Conservation (phyloP, 2,329 filamentous ascomycete species). For the Phoma sp. region DNA sequence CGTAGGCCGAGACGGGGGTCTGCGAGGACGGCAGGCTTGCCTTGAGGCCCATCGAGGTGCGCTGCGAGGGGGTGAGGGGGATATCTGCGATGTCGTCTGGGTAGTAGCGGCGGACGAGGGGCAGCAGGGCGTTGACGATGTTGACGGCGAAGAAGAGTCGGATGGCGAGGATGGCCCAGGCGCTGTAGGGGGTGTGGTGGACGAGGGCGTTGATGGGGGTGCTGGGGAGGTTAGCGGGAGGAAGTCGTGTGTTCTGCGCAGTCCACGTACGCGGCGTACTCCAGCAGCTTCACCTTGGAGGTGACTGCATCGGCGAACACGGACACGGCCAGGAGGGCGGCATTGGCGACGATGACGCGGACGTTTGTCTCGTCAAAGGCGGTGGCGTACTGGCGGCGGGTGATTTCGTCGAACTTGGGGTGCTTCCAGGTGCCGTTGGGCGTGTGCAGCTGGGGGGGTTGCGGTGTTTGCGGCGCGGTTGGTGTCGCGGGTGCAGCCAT, state of each 20-base stretch:
- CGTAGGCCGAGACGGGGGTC: constrained; percentile 65
- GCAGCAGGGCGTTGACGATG: constrained; percentile 72
- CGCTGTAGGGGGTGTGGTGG: constrained; percentile 44
- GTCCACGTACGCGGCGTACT: constrained; percentile 31
- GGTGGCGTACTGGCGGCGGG: constrained; percentile 76
- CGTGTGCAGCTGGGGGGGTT: constrained; percentile 29
- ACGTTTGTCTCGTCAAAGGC: constrained; percentile 82
- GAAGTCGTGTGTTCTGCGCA: neutral
- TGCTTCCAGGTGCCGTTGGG: constrained; percentile 85
- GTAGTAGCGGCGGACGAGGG: constrained; percentile 67
- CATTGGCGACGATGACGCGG: constrained; percentile 72
- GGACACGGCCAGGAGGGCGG: constrained; percentile 59
- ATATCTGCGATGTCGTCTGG: constrained; percentile 85
- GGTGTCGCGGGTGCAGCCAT: constrained; percentile 29
- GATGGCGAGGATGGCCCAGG: constrained; percentile 52
- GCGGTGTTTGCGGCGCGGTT: constrained; percentile 18
- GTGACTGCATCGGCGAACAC: constrained; percentile 46
- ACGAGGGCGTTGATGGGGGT: constrained; percentile 46
- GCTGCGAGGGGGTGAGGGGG: constrained; percentile 86
- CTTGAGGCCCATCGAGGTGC: constrained; percentile 80
- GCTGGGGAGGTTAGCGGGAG: constrained; percentile 26
- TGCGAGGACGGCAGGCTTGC: constrained; percentile 63
- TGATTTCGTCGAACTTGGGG: constrained; percentile 86
- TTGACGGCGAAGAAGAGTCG: constrained; percentile 67
- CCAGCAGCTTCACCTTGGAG: constrained; percentile 28